A percentile compares a stretch with the other conserved stretches of the same genome.
phyloP scores from a whole-genome alignment of 768 basidiomycete genomes.

The Rhodotorula kratochvilovae region DNA sequence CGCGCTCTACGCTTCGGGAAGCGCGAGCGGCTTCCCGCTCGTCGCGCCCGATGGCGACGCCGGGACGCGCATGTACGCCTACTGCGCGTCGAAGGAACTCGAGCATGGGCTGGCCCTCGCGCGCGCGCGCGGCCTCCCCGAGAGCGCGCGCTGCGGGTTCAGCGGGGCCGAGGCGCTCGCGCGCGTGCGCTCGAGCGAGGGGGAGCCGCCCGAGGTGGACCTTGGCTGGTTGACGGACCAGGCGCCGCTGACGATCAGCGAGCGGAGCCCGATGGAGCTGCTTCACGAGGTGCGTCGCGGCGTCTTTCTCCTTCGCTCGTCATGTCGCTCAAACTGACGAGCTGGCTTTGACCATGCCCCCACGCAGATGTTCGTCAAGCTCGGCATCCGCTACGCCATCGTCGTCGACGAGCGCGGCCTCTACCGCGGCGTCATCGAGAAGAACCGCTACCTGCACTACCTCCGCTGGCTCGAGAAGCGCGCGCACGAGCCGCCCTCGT shows the following conservation, averaged over 20 bases:
- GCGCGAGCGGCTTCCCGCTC: slow-evolving; percentile 78
- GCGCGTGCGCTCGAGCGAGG: slow-evolving; percentile 52
- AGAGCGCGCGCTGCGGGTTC: slow-evolving; percentile 12
- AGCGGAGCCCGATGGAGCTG: slow-evolving; percentile 81
- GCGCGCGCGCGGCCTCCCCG: not conserved
- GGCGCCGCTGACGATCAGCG: slow-evolving; percentile 78
- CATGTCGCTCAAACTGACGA: not conserved
- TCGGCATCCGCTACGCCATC: slow-evolving; percentile 85
- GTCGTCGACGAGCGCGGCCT: slow-evolving; percentile 75
- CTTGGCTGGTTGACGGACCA: slow-evolving; percentile 57
- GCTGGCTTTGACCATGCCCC: too few relatives aligned
- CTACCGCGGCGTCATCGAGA: slow-evolving; percentile 87
- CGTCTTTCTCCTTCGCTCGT: not conserved
- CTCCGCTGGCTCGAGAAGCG: slow-evolving; percentile 29
- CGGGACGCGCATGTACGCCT: slow-evolving; percentile 69
- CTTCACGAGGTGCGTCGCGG: slow-evolving; percentile 63
- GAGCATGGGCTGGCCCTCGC: slow-evolving; percentile 69
- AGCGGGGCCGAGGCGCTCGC: slow-evolving; percentile 52
- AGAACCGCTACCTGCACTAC: slow-evolving; percentile 75
- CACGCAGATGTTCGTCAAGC: slow-evolving; percentile 68
- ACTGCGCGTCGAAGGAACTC: slow-evolving; percentile 85
- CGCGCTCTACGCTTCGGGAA: slow-evolving; percentile 57
- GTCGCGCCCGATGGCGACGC: slow-evolving; percentile 45
- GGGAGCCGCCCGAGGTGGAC: slow-evolving; percentile 48
- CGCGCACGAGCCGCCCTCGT: not conserved